Conservation (phyloP, 2,329 filamentous ascomycete species). For the Elsinoe arachidis region DNA sequence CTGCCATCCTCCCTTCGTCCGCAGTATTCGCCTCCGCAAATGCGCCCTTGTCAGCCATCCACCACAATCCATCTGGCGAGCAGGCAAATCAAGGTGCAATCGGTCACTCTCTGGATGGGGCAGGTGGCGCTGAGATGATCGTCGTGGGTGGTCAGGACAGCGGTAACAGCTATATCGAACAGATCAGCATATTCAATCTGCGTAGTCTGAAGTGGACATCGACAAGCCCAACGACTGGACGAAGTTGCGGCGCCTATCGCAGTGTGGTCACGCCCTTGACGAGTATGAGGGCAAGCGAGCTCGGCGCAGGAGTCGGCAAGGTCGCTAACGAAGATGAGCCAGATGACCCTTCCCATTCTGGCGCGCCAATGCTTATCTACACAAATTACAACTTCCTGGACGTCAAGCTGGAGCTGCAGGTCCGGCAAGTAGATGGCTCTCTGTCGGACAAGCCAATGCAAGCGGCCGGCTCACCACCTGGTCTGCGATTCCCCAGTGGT, state of each 20-base stretch:
- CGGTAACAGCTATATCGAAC: conserved; percentile 97
- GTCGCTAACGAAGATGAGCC: conserved; percentile 29
- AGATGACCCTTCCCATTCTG: conserved; percentile 28
- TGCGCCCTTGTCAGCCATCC: conserved; percentile 75
- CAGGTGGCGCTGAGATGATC: conserved; percentile 91
- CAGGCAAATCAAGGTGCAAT: conserved; percentile 81
- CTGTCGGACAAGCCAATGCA: conserved; percentile 85
- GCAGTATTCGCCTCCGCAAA: conserved; percentile 77
- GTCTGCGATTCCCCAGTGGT: conserved; percentile 89
- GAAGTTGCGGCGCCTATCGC: conserved; percentile 91
- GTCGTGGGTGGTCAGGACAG: conserved; percentile 94
- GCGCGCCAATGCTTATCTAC: conserved; percentile 81
- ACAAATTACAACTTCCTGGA: conserved; percentile 99
- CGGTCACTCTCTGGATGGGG: conserved; percentile 80
- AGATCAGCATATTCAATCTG: conserved; percentile 96
- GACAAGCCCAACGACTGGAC: conserved; percentile 66
- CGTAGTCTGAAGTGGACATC: conserved; percentile 92
- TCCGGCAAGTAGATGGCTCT: conserved; percentile 73
- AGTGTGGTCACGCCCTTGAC: conserved; percentile 85
- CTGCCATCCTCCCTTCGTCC: conserved; percentile 80
- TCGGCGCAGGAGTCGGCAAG: conserved; percentile 50
- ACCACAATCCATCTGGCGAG: conserved; percentile 76
- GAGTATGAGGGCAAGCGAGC: conserved; percentile 54
- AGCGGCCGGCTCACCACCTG: conserved; percentile 76
- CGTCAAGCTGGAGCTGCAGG: conserved; percentile 88